These are phyloP conservation scores for Fusarium napiforme DNA, from an alignment of 2,329 filamentous ascomycete genomes.

Conservation along the genomic window DNA sequence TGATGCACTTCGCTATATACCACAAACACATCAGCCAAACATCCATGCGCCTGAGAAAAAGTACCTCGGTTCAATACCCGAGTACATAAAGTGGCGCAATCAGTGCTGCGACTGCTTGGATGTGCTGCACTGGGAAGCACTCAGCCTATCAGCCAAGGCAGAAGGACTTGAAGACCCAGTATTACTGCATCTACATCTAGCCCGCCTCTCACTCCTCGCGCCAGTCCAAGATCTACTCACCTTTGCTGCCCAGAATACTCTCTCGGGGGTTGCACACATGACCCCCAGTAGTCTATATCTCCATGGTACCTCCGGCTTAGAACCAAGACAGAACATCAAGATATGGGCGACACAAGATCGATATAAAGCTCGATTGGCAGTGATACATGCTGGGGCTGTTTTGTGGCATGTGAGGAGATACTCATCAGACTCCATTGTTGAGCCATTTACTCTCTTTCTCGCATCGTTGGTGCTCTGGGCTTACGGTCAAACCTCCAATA, in stretches of 20 bases:
- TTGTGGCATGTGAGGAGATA: background rate
- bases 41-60: background rate
- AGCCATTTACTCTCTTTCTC: background rate
- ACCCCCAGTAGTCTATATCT: background rate
- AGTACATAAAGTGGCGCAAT: background rate
- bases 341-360: background rate
- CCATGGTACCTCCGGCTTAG: rapidly evolving
- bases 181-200: background rate
- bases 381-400: background rate
- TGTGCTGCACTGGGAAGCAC: background rate
- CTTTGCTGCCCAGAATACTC: background rate
- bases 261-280: background rate
- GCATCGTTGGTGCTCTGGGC: background rate
- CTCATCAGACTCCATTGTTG: background rate
- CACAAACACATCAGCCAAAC: background rate
- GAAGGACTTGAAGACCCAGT: background rate
- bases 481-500: rapidly evolving
- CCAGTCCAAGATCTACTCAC: background rate
- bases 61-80: background rate
- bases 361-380: background rate
- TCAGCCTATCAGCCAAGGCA: background rate
- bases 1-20: background rate
- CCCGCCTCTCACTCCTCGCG: background rate
- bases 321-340: background rate
- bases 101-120: background rate